Evolutionary conservation across 768 basidiomycete species (phyloP).

Genomic region (Tylopilus balloui): DNA sequence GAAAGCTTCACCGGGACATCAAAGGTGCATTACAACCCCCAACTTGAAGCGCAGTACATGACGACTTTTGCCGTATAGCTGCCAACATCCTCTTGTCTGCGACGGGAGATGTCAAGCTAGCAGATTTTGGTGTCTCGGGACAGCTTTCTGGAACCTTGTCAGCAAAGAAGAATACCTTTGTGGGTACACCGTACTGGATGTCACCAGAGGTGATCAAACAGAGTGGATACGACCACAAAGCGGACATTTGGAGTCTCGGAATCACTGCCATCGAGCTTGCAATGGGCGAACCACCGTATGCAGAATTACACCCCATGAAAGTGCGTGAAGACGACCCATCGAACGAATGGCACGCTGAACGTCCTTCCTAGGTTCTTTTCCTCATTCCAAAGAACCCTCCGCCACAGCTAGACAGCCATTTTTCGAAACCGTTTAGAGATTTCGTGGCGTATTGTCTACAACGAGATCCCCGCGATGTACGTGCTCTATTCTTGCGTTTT

Average conservation of each 20-base stretch:
- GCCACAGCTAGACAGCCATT: constrained; percentile 83
- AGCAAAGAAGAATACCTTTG: constrained; percentile 97
- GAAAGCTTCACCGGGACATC: constrained; percentile 98
- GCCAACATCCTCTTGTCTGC: constrained; percentile 93
- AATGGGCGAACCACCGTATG: constrained; percentile 96
- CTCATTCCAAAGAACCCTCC: constrained; percentile 98
- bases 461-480: constrained; percentile 86
- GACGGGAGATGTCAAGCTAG: constrained; percentile 92
- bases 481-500: constrained; percentile 23
- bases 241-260: constrained; percentile 98
- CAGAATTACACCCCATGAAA: constrained; percentile 99
- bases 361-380: constrained; percentile 72
- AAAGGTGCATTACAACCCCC: constrained; percentile 59
- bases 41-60: neutral
- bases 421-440: constrained; percentile 90
- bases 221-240: constrained; percentile 98
- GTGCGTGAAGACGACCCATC: constrained; percentile 37
- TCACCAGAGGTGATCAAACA: constrained; percentile 99
- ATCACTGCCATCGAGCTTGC: constrained; percentile 98
- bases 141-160: constrained; percentile 91
- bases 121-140: constrained; percentile 98
- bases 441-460: constrained; percentile 93
- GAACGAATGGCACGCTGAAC: neutral
- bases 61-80: constrained; percentile 42
- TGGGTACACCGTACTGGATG: constrained; percentile 99